Base-by-base conservation (phyloP, 1,284 basidiomycete species). In the Leccinum huronense region DNA sequence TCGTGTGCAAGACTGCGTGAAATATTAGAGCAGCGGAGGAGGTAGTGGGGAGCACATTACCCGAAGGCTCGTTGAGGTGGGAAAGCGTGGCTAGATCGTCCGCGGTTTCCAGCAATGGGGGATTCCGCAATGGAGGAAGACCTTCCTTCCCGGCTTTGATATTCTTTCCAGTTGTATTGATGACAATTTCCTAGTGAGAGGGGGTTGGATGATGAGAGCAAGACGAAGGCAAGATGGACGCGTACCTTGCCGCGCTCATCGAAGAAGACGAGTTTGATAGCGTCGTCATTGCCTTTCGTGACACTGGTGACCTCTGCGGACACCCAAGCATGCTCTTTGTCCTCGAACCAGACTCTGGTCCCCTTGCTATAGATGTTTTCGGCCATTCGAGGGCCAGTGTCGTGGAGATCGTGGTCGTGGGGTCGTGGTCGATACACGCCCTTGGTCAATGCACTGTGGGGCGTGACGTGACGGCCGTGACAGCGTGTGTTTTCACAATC, bases 31-130 rank as follows among this genome's bases (percentile, higher is more conserved):
- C 11, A 19, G 5, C 9, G 9, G 13, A 16, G 45, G 13, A 45
- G 59, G 16, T 38, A 1, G 36, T 31, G 34, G 4, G 16, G 42
- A 14, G 31, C 48, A 42, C 75, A 85, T 66, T 69, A 96, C 95
- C 96, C 73, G 93, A 94, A 57, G 97, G 97, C 77, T 99, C 97
- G 75, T 99, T 99, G 71, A 99, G 84, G 81, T 99, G 96, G 64
- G 95, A 97, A 73, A 99, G 86, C 66, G 95, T 97, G 58, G 97
- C 97, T 74, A 99, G 84, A 82, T 99, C 97, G 80, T 99, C 97
- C 45, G 95, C 94, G 33, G 94, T 95, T 81, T 99, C 97, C 66
- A 99, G 83, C 63, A 98, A 81, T 45, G 97, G 97, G 30, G 97
- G 97, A 78, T 99, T 99, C 69, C 97, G 91, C 71, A 99, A 81